Conservation (phyloP, 345 rosid genomes). For the Populus pruinosa region DNA sequence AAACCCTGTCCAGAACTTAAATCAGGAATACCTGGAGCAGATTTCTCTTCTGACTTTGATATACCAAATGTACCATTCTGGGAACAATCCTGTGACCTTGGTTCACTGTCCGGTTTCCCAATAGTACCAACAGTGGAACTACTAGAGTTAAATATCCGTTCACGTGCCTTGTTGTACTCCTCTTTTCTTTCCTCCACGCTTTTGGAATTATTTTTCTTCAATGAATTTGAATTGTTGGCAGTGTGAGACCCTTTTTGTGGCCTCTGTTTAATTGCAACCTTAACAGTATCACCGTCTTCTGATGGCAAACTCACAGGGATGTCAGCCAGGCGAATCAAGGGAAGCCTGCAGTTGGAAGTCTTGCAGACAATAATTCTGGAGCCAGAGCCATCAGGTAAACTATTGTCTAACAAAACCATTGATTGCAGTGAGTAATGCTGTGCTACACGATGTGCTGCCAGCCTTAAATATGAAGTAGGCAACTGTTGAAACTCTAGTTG, state of each 20-base stretch:
- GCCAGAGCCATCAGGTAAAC: constrained; percentile 59
- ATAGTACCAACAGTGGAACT: constrained; percentile 30
- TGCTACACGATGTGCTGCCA: constrained; percentile 87
- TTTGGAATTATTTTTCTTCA: constrained; percentile 47
- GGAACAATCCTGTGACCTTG: constrained; percentile 39
- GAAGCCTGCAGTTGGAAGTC: constrained; percentile 58
- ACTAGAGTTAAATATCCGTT: constrained; percentile 62
- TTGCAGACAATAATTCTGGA: constrained; percentile 67
- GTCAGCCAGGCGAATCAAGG: constrained; percentile 62
- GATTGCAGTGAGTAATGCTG: constrained; percentile 79
- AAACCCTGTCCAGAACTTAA: constrained; percentile 39
- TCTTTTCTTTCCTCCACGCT: constrained; percentile 87
- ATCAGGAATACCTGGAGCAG: constrained; percentile 38
- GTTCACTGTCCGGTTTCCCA: constrained; percentile 46
- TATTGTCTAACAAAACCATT: constrained; percentile 71
- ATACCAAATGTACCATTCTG: constrained; percentile 33
- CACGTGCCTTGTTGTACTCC: constrained; percentile 77
- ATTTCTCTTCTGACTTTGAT: constrained; percentile 49
- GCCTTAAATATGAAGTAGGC: constrained; percentile 70
- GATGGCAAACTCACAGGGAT: constrained; percentile 67
- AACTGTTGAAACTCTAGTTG: constrained; percentile 77
- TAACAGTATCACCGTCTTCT: constrained; percentile 45
- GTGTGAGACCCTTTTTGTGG: constrained; percentile 49
- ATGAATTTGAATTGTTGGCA: constrained; percentile 31
- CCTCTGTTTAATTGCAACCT: constrained; percentile 77